Conservation (phyloP, 441 rosid species). For the Euphorbia schlechtendalii region DNA sequence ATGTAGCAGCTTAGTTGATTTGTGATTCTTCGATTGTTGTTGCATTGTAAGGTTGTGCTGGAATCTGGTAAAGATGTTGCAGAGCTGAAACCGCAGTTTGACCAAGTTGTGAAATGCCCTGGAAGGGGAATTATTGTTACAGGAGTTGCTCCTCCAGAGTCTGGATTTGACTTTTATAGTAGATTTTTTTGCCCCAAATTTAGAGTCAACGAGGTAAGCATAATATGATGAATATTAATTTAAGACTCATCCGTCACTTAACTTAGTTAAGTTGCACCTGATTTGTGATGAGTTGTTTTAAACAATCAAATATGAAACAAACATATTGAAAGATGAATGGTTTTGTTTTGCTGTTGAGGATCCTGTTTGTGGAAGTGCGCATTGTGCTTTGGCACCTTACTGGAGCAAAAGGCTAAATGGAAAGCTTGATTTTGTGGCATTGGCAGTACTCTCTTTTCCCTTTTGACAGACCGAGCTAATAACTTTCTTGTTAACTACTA, state of each 20-base stretch:
- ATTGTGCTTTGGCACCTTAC: constrained; percentile 58
- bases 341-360: constrained; percentile 31
- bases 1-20: no score
- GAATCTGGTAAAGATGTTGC: constrained; percentile 51
- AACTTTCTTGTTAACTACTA: not conserved
- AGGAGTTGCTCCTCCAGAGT: constrained; percentile 42
- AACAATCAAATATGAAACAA: no score
- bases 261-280: no score
- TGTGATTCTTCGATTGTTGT: constrained; percentile 8
- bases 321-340: no score
- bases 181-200: constrained; percentile 56
- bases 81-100: constrained; percentile 44
- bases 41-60: constrained; percentile 51
- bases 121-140: constrained; percentile 53
- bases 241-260: no score
- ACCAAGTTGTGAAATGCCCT: constrained; percentile 46
- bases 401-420: constrained; percentile 54
- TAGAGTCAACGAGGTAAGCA: constrained; percentile 54
- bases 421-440: constrained; percentile 47
- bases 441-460: constrained; percentile 33
- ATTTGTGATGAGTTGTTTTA: no score
- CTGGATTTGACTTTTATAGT: constrained; percentile 63
- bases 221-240: not conserved
- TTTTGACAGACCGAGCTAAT: not conserved
- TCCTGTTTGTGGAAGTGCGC: constrained; percentile 73